Evolutionary conservation across 805 yeast species (phyloP).

Genomic region (Yamadazyma tumulicola): DNA sequence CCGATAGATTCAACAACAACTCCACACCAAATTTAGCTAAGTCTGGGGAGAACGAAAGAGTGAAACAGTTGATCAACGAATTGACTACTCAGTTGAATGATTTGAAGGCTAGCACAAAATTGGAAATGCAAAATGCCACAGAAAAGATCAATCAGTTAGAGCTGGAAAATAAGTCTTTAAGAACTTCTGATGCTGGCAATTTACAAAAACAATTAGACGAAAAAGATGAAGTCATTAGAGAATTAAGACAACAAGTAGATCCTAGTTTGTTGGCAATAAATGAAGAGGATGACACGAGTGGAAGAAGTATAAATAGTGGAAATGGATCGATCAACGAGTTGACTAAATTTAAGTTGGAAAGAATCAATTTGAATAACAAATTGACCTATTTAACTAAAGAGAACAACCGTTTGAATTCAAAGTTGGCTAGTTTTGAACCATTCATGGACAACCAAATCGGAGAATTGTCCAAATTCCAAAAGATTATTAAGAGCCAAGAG

Average conservation of each 20-base stretch:
- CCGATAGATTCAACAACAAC: slow-evolving; percentile 9
- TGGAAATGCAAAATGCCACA: slow-evolving; percentile 57
- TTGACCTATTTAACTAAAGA: slow-evolving; percentile 45
- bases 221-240: slow-evolving; percentile 28
- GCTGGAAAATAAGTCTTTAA: slow-evolving; percentile 13
- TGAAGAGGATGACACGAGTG: slow-evolving; percentile 19
- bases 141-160: slow-evolving; percentile 51
- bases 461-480: slow-evolving; percentile 51
- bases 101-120: slow-evolving; percentile 31
- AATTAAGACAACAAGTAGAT: slow-evolving; percentile 25
- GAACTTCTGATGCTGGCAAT: slow-evolving; percentile 8
- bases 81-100: slow-evolving; percentile 30
- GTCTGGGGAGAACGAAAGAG: slow-evolving; percentile 20
- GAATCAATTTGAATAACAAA: slow-evolving; percentile 42
- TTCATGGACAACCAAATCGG: slow-evolving; percentile 51
- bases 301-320: slow-evolving; percentile 2
- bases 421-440: slow-evolving; percentile 46
- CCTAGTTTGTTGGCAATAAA: slow-evolving; percentile 18
- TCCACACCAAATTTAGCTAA: slow-evolving; percentile 11
- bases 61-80: slow-evolving; percentile 29
- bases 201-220: slow-evolving; percentile 23
- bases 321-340: slow-evolving; percentile 26
- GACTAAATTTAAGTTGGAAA: slow-evolving; percentile 39
- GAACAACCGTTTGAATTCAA: slow-evolving; percentile 38
- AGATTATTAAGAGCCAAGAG: slow-evolving; percentile 52